A percentile compares a stretch with the other conserved stretches of the same genome.
Conservation (phyloP, 352 stramenopile genomes). For the Thraustotheca clavata region DNA sequence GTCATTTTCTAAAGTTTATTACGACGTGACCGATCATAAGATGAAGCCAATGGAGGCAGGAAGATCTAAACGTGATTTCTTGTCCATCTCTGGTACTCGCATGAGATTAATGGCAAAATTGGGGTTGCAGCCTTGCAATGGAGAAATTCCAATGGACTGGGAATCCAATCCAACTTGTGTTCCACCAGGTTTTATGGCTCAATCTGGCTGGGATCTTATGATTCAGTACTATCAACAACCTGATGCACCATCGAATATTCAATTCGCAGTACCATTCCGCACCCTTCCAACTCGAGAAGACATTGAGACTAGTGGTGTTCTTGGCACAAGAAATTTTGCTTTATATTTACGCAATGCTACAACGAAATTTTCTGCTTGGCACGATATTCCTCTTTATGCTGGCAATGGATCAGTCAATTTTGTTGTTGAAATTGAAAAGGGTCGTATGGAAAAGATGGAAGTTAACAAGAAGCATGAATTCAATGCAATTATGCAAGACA, state of each 20-base stretch:
- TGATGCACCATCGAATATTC: slow-evolving; percentile 74
- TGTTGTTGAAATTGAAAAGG: slow-evolving; percentile 98
- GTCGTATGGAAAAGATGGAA: slow-evolving; percentile 98
- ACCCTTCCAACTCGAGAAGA: background rate
- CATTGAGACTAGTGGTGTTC: slow-evolving; percentile 34
- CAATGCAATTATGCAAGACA: slow-evolving; percentile 99
- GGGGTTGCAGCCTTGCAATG: slow-evolving; percentile 86
- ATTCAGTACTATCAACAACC: slow-evolving; percentile 98
- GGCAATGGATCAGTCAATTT: slow-evolving; percentile 87
- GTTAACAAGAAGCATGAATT: slow-evolving; percentile 90
- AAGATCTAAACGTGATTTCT: slow-evolving; percentile 90
- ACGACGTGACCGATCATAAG: slow-evolving; percentile 95
- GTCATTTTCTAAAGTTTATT: slow-evolving; percentile 96
- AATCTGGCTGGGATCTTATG: slow-evolving; percentile 96
- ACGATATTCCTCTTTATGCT: slow-evolving; percentile 92
- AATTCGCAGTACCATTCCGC: slow-evolving; percentile 63
- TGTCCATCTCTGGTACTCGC: slow-evolving; percentile 96
- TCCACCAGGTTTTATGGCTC: slow-evolving; percentile 97
- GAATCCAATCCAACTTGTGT: slow-evolving; percentile 87
- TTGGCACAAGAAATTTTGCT: slow-evolving; percentile 68
- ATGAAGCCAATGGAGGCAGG: slow-evolving; percentile 94
- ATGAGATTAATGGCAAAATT: slow-evolving; percentile 95
- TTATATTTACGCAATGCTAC: slow-evolving; percentile 63
- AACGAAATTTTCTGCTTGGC: slow-evolving; percentile 91
- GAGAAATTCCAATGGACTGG: slow-evolving; percentile 59